These are phyloP conservation scores for Neurospora pannonica DNA, from an alignment of 495 filamentous ascomycete genomes.

Conservation along the genomic window DNA sequence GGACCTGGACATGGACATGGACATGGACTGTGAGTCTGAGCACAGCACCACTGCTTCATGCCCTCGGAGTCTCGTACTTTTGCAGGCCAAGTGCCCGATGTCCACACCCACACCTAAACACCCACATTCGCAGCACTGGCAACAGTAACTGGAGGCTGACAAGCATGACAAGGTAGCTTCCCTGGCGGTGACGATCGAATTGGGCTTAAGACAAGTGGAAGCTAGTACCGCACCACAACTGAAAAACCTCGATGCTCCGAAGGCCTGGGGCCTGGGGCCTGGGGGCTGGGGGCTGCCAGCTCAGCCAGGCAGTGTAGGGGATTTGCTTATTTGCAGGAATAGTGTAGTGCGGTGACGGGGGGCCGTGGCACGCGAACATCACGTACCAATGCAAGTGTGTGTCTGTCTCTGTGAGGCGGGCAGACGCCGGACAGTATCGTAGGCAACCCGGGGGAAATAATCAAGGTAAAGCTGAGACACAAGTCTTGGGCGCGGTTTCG, in stretches of 20 bases:
- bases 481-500: neutral
- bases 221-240: neutral
- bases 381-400: neutral
- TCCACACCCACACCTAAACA: neutral
- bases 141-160: neutral
- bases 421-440: neutral
- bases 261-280: neutral
- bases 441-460: neutral
- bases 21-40: neutral
- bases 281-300: neutral
- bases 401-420: neutral
- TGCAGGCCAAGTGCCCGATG: neutral
- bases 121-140: neutral
- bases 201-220: neutral
- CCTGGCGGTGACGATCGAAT: neutral
- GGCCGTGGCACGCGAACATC: neutral
- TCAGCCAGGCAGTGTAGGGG: neutral
- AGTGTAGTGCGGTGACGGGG: neutral
- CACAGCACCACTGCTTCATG: neutral
- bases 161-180: neutral
- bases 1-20: neutral
- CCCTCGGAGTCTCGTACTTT: neutral
- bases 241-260: neutral
- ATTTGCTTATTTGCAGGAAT: neutral
- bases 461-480: neutral